Conservation (phyloP, 306 rosid genomes). For the Senna siamea region DNA sequence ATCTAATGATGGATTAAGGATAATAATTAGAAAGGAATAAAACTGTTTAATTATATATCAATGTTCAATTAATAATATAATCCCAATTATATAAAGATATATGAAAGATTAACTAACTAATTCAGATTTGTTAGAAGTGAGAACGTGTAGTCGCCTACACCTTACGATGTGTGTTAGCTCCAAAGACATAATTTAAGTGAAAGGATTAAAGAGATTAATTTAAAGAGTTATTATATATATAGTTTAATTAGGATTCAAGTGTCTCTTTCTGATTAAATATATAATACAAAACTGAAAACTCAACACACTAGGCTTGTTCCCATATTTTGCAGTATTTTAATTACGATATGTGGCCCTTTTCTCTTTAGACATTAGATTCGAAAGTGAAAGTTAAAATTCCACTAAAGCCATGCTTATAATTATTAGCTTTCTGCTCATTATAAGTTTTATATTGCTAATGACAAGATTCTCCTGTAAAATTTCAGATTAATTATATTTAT, state of each 20-base stretch:
- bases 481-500: not conserved
- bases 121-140: not conserved
- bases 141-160: not conserved
- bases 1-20: slow-evolving; percentile 41
- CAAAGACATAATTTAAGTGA: not conserved
- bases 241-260: not conserved
- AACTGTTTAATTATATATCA: not conserved
- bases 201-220: slow-evolving; percentile 4
- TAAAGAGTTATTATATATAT: not conserved
- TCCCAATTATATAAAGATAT: too few species aligned
- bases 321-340: slow-evolving; percentile 29
- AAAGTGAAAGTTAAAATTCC: slow-evolving; percentile 55
- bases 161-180: not conserved
- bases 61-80: not conserved
- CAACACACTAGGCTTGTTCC: not conserved
- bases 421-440: slow-evolving; percentile 36
- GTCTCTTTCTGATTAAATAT: not conserved
- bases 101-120: not conserved
- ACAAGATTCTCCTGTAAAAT: slow-evolving; percentile 15
- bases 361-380: slow-evolving; percentile 47
- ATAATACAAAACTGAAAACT: not conserved
- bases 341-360: slow-evolving; percentile 37
- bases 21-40: not conserved
- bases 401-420: slow-evolving; percentile 42
- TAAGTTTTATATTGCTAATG: slow-evolving; percentile 28